A percentile compares a stretch with the other conserved stretches of the same genome.
Conservation (phyloP, 495 filamentous ascomycete species). For the Penicillium atrosanguineum region DNA sequence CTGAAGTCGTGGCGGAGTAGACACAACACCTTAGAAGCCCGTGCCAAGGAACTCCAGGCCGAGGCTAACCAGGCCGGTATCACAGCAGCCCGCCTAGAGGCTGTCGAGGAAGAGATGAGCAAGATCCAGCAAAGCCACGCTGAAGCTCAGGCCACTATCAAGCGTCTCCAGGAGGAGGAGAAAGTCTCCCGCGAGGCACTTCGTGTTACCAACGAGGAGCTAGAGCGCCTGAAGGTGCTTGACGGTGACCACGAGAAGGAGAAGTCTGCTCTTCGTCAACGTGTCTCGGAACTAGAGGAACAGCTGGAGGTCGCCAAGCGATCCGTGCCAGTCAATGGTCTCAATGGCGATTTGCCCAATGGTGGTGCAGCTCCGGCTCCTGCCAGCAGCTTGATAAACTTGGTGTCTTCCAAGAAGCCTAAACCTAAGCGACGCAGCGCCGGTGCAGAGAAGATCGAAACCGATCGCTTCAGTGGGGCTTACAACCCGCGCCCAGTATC, state of each 20-base stretch:
- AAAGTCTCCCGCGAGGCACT: constrained; percentile 76
- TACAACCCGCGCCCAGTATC: constrained; percentile 95
- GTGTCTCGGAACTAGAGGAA: constrained; percentile 86
- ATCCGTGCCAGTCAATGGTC: constrained; percentile 51
- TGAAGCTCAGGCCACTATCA: constrained; percentile 82
- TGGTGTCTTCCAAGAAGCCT: constrained; percentile 96
- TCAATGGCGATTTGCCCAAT: constrained; percentile 67
- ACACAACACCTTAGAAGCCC: constrained; percentile 85
- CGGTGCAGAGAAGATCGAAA: constrained; percentile 78
- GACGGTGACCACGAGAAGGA: constrained; percentile 75
- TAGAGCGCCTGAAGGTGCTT: constrained; percentile 69
- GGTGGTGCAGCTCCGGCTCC: constrained; percentile 55
- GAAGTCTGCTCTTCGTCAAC: constrained; percentile 77
- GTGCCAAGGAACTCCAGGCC: constrained; percentile 87
- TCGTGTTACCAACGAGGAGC: constrained; percentile 68
- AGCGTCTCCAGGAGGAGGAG: constrained; percentile 91
- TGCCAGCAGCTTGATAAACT: constrained; percentile 82
- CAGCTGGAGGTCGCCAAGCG: constrained; percentile 85
- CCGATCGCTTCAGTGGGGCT: constrained; percentile 82
- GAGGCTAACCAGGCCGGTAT: constrained; percentile 99
- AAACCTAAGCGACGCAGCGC: constrained; percentile 95
- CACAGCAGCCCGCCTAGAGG: constrained; percentile 78
- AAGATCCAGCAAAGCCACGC: constrained; percentile 82
- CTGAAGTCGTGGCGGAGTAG: constrained; percentile 90
- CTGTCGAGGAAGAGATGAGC: constrained; percentile 92